Conservation (phyloP, 169 alveolate genomes). For the Eimeria praecox region DNA sequence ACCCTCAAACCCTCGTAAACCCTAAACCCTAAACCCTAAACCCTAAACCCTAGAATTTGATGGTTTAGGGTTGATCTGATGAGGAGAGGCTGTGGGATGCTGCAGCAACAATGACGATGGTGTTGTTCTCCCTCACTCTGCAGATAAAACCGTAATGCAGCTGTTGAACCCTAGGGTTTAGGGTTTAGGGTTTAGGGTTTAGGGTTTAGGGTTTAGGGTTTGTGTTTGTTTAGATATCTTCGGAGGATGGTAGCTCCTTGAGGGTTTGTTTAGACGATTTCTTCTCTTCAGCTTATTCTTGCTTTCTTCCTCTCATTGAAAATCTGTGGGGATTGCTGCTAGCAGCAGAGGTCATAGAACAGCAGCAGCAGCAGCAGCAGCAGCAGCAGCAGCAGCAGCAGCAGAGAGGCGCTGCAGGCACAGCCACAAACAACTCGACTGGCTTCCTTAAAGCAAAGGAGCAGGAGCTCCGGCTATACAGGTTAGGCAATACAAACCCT, state of each 20-base stretch:
- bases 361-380: too few species aligned
- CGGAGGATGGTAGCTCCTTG: background rate
- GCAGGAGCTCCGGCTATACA: slow-evolving; percentile 6
- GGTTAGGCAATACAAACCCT: background rate
- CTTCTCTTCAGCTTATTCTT: background rate
- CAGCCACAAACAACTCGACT: background rate
- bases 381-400: slow-evolving; percentile 35
- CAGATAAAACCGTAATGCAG: background rate
- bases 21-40: slow-evolving; percentile 28
- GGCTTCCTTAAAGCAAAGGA: slow-evolving; percentile 8
- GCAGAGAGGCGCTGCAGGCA: slow-evolving; percentile 2
- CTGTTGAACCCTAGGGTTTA: background rate
- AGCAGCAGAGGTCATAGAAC: slow-evolving; percentile 34
- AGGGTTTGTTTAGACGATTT: background rate
- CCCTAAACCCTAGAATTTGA: slow-evolving; percentile 36
- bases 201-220: slow-evolving; percentile 34
- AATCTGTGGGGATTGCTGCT: background rate
- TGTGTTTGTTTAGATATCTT: background rate
- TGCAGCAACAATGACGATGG: background rate
- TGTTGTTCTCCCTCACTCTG: background rate
- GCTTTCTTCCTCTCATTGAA: background rate
- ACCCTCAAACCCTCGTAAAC: slow-evolving; percentile 15
- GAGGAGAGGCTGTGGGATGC: too few species aligned
- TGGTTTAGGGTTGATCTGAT: too few species aligned
- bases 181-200: slow-evolving; percentile 27